Conservation (phyloP, 2,329 filamentous ascomycete species). For the Fusarium subglutinans region DNA sequence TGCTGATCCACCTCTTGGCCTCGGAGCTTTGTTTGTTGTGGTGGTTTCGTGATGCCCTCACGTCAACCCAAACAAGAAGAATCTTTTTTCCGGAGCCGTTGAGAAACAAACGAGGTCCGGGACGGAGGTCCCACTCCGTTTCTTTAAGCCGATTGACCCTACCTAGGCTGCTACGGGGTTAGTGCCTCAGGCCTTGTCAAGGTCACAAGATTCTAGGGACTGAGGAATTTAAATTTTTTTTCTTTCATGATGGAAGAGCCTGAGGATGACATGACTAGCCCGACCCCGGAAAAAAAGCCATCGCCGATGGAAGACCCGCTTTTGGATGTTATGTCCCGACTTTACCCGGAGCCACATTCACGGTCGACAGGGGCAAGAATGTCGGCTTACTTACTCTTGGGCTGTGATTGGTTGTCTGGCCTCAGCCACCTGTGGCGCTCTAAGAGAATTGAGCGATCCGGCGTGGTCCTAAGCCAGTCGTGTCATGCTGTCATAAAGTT, state of each 20-base stretch:
- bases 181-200: neutral
- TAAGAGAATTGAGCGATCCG: constrained; percentile 16
- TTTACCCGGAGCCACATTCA: constrained; percentile 46
- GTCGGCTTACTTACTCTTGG: constrained; percentile 21
- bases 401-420: constrained; percentile 49
- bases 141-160: neutral
- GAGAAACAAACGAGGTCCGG: constrained; percentile 17
- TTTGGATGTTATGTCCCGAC: constrained; percentile 40
- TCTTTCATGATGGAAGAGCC: constrained; percentile 8
- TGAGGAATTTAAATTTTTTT: constrained; percentile 7
- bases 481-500: constrained; percentile 55
- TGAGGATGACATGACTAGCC: constrained; percentile 12
- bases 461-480: constrained; percentile 10
- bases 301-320: constrained; percentile 14
- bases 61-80: constrained; percentile 24
- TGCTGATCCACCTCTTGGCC: constrained; percentile 3
- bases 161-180: constrained; percentile 17
- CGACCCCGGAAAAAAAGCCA: constrained; percentile 41
- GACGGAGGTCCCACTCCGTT: constrained; percentile 30
- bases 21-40: constrained; percentile 19
- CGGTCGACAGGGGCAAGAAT: constrained; percentile 9
- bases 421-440: constrained; percentile 36
- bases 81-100: constrained; percentile 39
- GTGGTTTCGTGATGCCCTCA: constrained; percentile 34
- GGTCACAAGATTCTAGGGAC: neutral